phyloP scores from a whole-genome alignment of 202 grass and related monocot species.

The Miscanthus sacchariflorus region DNA sequence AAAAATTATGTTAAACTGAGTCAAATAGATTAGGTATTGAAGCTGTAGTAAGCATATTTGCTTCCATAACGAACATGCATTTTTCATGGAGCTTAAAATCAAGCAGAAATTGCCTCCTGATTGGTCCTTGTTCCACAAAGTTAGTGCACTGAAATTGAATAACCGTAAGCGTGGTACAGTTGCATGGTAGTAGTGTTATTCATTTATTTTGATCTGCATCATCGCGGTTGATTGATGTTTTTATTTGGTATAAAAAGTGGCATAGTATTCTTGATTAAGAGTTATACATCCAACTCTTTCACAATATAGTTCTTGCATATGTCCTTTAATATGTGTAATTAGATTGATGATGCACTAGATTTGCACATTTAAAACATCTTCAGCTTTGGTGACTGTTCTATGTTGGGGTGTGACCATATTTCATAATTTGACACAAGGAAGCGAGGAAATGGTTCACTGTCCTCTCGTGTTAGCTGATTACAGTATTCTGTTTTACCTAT shows the following conservation, averaged over 20 bases:
- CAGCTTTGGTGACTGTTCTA: background rate
- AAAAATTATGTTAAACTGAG: background rate
- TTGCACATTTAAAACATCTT: background rate
- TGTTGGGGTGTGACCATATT: background rate
- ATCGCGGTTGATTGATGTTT: background rate
- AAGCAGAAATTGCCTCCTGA: background rate
- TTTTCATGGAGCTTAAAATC: background rate
- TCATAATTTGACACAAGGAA: conserved; percentile 1
- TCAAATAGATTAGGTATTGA: background rate
- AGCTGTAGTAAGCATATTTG: background rate
- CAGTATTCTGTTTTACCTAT: background rate
- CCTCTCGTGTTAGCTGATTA: background rate
- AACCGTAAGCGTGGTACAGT: background rate
- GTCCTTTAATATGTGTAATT: background rate
- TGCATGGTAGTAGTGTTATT: conserved; percentile 9
- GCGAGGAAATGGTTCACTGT: background rate
- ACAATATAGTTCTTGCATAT: background rate
- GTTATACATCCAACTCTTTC: background rate
- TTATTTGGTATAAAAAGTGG: background rate
- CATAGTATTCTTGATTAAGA: conserved; percentile 6
- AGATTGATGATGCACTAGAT: conserved; percentile 6
- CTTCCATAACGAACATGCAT: background rate
- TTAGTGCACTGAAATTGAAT: conserved; percentile 2
- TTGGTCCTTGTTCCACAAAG: background rate
- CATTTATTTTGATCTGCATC: background rate